Conservation (phyloP, 192 early-diverging fungal species). For the Borealophlyctis nickersoniae region DNA sequence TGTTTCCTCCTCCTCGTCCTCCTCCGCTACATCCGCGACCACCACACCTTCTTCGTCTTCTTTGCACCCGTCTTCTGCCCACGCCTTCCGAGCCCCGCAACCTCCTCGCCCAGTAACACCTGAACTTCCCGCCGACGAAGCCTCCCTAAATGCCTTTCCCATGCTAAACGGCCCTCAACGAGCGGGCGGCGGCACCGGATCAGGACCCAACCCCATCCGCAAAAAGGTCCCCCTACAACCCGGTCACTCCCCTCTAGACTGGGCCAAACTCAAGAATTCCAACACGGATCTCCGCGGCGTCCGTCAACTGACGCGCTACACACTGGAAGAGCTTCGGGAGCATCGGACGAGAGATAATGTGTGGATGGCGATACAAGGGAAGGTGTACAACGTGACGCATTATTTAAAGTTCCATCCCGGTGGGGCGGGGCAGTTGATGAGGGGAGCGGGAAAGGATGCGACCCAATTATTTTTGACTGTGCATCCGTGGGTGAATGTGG, state of each 20-base stretch:
- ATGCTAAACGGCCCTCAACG: slow-evolving; percentile 37
- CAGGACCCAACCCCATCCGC: slow-evolving; percentile 24
- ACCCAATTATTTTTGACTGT: slow-evolving; percentile 80
- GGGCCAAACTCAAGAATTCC: slow-evolving; percentile 79
- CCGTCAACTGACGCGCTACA: slow-evolving; percentile 53
- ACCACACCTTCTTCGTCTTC: neutral
- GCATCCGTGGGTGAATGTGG: slow-evolving; percentile 95
- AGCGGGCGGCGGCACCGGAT: too few relatives aligned
- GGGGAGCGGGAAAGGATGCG: slow-evolving; percentile 87
- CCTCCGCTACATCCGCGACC: neutral
- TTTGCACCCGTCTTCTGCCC: slow-evolving; percentile 10
- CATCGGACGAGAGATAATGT: slow-evolving; percentile 78
- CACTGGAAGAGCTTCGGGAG: slow-evolving; percentile 66
- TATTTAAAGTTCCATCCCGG: slow-evolving; percentile 93
- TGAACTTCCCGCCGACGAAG: neutral
- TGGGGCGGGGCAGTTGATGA: slow-evolving; percentile 55
- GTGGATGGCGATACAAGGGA: slow-evolving; percentile 87
- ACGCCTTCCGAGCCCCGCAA: slow-evolving; percentile 2
- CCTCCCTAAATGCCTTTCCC: slow-evolving; percentile 32
- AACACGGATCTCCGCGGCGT: slow-evolving; percentile 68
- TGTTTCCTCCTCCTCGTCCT: neutral
- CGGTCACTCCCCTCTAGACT: slow-evolving; percentile 88
- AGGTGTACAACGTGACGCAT: slow-evolving; percentile 87
- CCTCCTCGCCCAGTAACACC: neutral
- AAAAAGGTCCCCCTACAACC: slow-evolving; percentile 81